Conservation (phyloP, 2,329 filamentous ascomycete genomes). For the Coniochaeta sp. region DNA sequence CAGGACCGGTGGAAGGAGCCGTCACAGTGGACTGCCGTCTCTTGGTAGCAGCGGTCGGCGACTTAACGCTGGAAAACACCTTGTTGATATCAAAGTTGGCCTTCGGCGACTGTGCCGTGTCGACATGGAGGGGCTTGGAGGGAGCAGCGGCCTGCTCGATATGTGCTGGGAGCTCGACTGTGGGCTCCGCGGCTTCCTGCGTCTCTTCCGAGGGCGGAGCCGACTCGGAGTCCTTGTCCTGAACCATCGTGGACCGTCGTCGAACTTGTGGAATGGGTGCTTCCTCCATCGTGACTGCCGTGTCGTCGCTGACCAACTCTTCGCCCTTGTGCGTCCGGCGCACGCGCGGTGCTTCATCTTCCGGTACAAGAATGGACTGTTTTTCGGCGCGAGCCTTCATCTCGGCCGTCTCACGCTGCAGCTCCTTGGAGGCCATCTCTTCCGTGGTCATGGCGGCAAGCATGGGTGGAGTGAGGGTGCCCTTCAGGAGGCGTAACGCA, state of each 20-base stretch:
- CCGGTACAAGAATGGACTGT: slow-evolving; percentile 75
- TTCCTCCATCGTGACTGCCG: slow-evolving; percentile 27
- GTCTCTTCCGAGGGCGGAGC: slow-evolving; percentile 13
- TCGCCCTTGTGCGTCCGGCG: slow-evolving; percentile 93
- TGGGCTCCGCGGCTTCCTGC: slow-evolving; percentile 8
- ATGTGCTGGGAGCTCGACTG: slow-evolving; percentile 19
- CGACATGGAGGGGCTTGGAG: slow-evolving; percentile 29
- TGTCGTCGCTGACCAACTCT: slow-evolving; percentile 76
- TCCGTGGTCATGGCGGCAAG: slow-evolving; percentile 84
- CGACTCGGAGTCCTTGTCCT: slow-evolving; percentile 15
- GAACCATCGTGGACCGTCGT: slow-evolving; percentile 23
- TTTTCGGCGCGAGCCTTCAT: slow-evolving; percentile 75
- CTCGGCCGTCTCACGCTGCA: slow-evolving; percentile 69
- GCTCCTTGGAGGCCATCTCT: slow-evolving; percentile 86
- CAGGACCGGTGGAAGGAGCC: slow-evolving; percentile 45
- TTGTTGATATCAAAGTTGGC: slow-evolving; percentile 76
- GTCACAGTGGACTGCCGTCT: slow-evolving; percentile 41
- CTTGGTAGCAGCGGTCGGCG: slow-evolving; percentile 49
- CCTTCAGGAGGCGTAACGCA: slow-evolving; percentile 66
- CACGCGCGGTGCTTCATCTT: slow-evolving; percentile 64
- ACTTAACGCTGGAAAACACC: slow-evolving; percentile 77
- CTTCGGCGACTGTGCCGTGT: slow-evolving; percentile 45
- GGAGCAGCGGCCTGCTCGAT: slow-evolving; percentile 10
- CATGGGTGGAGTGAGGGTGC: slow-evolving; percentile 63
- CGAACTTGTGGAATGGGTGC: slow-evolving; percentile 28